phyloP scores from a whole-genome alignment of 768 basidiomycete genomes.

The Imleria badia region DNA sequence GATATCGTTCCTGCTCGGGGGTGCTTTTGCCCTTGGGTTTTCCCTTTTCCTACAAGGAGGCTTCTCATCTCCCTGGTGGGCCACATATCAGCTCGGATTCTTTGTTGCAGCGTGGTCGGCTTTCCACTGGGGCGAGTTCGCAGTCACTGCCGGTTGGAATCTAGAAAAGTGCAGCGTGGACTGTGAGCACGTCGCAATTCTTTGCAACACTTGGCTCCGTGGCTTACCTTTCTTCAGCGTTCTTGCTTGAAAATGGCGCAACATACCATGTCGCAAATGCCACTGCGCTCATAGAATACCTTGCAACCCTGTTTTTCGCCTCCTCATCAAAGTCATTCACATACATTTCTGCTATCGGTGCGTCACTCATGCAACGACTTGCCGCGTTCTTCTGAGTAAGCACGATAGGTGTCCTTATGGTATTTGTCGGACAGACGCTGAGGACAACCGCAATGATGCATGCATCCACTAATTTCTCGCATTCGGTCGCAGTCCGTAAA shows the following conservation, averaged over 20 bases:
- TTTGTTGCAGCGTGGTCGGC: slow-evolving; percentile 80
- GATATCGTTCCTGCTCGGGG: slow-evolving; percentile 87
- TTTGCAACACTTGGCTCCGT: neutral
- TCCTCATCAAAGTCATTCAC: slow-evolving; percentile 61
- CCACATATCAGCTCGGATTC: slow-evolving; percentile 75
- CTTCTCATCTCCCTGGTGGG: slow-evolving; percentile 51
- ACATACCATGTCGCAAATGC: slow-evolving; percentile 85
- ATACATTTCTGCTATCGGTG: slow-evolving; percentile 63
- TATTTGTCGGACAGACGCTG: slow-evolving; percentile 70
- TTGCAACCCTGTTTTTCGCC: slow-evolving; percentile 64
- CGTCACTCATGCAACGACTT: slow-evolving; percentile 17
- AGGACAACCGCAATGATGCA: slow-evolving; percentile 96
- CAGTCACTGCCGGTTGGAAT: slow-evolving; percentile 96
- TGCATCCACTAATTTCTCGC: slow-evolving; percentile 91
- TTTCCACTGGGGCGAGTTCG: slow-evolving; percentile 95
- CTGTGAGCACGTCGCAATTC: slow-evolving; percentile 55
- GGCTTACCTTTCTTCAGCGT: slow-evolving; percentile 53
- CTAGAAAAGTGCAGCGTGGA: slow-evolving; percentile 87
- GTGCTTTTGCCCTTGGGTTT: slow-evolving; percentile 57
- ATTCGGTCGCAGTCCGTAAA: slow-evolving; percentile 78
- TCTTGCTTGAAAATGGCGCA: slow-evolving; percentile 85
- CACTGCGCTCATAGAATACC: slow-evolving; percentile 76
- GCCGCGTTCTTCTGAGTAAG: neutral
- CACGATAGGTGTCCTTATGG: slow-evolving; percentile 58
- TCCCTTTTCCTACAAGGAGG: slow-evolving; percentile 51